A percentile compares a stretch with the other conserved stretches of the same genome.
Conservation (phyloP, 164 flowering plant species). For the Stephania yunnanensis region DNA sequence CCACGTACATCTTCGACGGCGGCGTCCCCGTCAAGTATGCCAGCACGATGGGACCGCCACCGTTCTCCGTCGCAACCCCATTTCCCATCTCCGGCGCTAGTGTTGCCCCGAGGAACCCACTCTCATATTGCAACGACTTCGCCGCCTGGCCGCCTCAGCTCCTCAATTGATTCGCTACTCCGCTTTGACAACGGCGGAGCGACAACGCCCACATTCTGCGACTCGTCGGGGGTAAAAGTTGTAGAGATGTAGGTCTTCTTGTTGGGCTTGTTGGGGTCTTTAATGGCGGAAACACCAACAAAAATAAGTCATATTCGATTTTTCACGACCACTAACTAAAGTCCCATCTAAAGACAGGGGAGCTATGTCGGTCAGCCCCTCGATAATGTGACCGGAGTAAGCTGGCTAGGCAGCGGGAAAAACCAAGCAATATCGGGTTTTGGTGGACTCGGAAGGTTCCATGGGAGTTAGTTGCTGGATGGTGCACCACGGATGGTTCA, state of each 20-base stretch:
- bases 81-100: slow-evolving; percentile 24
- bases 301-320: no score
- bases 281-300: not conserved
- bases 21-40: slow-evolving; percentile 66
- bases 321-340: no score
- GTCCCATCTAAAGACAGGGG: no score
- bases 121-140: slow-evolving; percentile 66
- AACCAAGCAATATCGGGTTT: no score
- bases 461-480: no score
- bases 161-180: slow-evolving; percentile 3
- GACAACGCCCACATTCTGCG: slow-evolving; percentile 12
- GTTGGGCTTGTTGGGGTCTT: not conserved
- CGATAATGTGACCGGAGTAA: no score
- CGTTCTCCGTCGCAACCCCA: slow-evolving; percentile 10
- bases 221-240: slow-evolving; percentile 12
- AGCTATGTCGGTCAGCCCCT: no score
- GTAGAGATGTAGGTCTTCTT: not conserved
- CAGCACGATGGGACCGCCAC: slow-evolving; percentile 32
- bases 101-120: slow-evolving; percentile 57
- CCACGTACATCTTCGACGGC: slow-evolving; percentile 79
- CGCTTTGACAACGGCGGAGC: slow-evolving; percentile 8
- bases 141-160: slow-evolving; percentile 33
- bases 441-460: no score
- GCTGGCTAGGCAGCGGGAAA: no score
- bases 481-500: no score